Conservation (phyloP, 2,329 filamentous ascomycete genomes). For the Claviceps africana region DNA sequence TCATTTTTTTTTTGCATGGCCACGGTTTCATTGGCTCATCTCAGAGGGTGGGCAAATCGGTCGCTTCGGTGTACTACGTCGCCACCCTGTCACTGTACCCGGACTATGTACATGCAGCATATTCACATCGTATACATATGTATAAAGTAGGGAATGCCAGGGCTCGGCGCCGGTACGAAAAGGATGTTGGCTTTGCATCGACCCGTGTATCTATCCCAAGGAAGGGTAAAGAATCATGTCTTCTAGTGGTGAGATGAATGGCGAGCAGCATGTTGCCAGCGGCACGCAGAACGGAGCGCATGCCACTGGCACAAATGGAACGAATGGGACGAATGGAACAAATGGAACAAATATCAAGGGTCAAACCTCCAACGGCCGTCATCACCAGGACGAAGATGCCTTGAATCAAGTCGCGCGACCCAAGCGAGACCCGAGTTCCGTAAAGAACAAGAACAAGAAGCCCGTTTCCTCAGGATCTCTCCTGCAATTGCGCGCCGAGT, state of each 20-base stretch:
- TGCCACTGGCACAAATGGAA: conserved; percentile 9
- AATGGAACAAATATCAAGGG: conserved; percentile 8
- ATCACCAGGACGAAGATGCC: conserved; percentile 1
- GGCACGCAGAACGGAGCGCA: conserved; percentile 11
- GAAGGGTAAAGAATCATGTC: conserved; percentile 1
- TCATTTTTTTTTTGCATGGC: background rate
- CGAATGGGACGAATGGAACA: background rate
- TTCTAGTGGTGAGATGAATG: background rate
- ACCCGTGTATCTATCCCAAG: background rate
- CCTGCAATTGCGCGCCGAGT: conserved; percentile 27
- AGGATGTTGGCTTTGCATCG: background rate
- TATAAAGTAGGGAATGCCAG: background rate
- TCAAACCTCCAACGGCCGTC: conserved; percentile 4
- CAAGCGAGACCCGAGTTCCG: background rate
- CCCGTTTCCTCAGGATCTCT: conserved; percentile 11
- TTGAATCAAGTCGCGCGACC: background rate
- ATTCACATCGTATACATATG: background rate
- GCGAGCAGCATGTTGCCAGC: background rate
- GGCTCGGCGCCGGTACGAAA: background rate
- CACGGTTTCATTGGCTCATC: background rate
- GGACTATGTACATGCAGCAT: background rate
- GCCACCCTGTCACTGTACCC: background rate
- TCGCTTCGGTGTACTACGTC: background rate
- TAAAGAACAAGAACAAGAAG: background rate
- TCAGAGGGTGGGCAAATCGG: background rate